Evolutionary conservation across 257 asterid species (phyloP).

Genomic region (Forsythia suspensa): DNA sequence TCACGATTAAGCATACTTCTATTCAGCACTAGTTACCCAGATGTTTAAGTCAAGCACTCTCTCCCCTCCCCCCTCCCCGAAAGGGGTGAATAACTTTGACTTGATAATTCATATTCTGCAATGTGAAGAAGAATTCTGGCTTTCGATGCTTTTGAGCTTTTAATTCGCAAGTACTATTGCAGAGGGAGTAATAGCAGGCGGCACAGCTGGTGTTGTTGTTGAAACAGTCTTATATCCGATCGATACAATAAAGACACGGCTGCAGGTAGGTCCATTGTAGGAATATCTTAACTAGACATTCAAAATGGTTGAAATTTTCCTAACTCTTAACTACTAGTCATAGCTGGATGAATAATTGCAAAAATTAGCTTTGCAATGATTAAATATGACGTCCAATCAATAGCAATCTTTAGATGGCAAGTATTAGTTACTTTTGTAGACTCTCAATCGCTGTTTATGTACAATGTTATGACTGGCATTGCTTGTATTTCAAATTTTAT

Average conservation of each 20-base stretch:
- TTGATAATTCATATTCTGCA: not conserved
- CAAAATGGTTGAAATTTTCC: not conserved
- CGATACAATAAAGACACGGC: conserved; percentile 92
- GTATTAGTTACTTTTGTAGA: not conserved
- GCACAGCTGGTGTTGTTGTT: conserved; percentile 91
- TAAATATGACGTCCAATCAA: not conserved
- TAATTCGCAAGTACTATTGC: conserved; percentile 28
- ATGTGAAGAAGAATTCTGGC: not conserved
- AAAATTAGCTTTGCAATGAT: not conserved
- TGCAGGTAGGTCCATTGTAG: conserved; percentile 67
- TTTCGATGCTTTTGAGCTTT: not conserved
- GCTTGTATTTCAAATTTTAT: not conserved
- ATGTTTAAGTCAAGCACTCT: not conserved
- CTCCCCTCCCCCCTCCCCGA: too few species aligned
- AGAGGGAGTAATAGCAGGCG: conserved; percentile 98
- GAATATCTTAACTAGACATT: not conserved
- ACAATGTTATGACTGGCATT: not conserved
- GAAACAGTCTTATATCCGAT: conserved; percentile 93
- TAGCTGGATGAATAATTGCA: not conserved
- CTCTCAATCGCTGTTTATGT: not conserved
- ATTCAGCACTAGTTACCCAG: not conserved
- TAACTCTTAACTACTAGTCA: not conserved
- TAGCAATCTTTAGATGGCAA: not conserved
- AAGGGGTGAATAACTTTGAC: not conserved
- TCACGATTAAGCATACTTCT: too few species aligned